Base-by-base conservation (phyloP, 1,139 yeast species). In the Pichia sp. region DNA sequence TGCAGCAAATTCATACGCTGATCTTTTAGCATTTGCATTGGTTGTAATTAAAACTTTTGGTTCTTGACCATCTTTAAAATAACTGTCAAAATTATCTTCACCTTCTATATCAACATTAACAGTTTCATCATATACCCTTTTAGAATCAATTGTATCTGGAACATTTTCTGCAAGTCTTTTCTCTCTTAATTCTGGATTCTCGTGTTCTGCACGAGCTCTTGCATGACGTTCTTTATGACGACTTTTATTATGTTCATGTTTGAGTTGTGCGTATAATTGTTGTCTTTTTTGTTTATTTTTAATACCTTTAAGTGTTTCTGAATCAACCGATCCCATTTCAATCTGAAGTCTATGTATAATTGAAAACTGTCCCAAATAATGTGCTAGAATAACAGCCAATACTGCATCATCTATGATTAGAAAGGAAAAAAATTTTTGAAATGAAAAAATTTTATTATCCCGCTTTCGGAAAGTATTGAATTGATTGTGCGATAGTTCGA, bases 31-130 rank as follows among this genome's bases (percentile, higher is more conserved):
- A 57, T 81, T 75, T 42, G 86, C 87, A 65, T 82, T 87, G 5
- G 98, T 92, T 8, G 98, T 94, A 52, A 92, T 71, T 49, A 92
- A 73, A 42, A 92, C 85, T 65, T 92, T 92, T 45, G 97, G 97
- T 50, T 73, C 73, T 53, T 73, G 73, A 25, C 56, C 58, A 45
- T 76, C 76, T 41, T 68, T 65, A 62, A 86, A 86, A 61, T 83
- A 83, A 35, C 72, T 70, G 41, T 74, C 77, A 66, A 87, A 86
- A 59, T 83, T 95, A 62, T 89, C 96, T 51, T 82, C 90, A 27
- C 92, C 95, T 64, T 86, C 95, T 3, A 84, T 72, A 49, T 82
- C 86, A 1, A 72, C 73, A 32, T 75, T 78, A 18, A 89, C 85
- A 1, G 97, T 87, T 66, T 92, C 97, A 67, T 92, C 98, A 58